These are phyloP conservation scores for Paraphoma sp. DNA, from an alignment of 2,329 filamentous ascomycete genomes.

Conservation along the genomic window DNA sequence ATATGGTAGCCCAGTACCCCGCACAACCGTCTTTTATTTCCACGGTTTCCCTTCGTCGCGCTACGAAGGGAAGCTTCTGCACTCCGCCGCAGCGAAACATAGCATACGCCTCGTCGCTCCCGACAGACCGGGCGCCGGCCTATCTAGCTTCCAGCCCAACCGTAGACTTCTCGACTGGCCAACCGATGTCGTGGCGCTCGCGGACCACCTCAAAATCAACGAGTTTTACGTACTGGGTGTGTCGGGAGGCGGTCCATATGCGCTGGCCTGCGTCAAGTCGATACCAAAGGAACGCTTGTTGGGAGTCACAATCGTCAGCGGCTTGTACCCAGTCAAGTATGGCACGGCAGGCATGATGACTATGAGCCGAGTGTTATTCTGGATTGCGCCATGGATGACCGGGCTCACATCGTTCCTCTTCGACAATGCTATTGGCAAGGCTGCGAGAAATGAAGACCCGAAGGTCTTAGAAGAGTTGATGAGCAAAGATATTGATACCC, in stretches of 20 bases:
- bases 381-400: constrained; percentile 34
- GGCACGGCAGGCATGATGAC: constrained; percentile 37
- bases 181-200: constrained; percentile 51
- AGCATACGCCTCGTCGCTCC: constrained; percentile 50
- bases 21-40: constrained; percentile 50
- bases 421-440: constrained; percentile 33
- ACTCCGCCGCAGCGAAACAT: constrained; percentile 42
- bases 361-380: constrained; percentile 26
- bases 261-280: constrained; percentile 53
- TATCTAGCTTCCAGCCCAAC: constrained; percentile 47
- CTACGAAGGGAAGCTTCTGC: constrained; percentile 47
- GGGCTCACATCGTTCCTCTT: constrained; percentile 24
- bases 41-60: constrained; percentile 55
- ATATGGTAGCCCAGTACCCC: constrained; percentile 52
- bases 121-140: constrained; percentile 55
- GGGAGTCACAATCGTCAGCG: constrained; percentile 32
- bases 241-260: constrained; percentile 57
- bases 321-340: constrained; percentile 31
- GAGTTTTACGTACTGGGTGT: constrained; percentile 54
- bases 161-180: constrained; percentile 52
- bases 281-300: constrained; percentile 41
- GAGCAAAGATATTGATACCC: constrained; percentile 24
- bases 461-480: constrained; percentile 34
- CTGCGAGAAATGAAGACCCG: constrained; percentile 31
- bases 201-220: constrained; percentile 48